These are phyloP conservation scores for Suillus hirtellus DNA, from an alignment of 768 basidiomycete genomes.

Conservation along the genomic window DNA sequence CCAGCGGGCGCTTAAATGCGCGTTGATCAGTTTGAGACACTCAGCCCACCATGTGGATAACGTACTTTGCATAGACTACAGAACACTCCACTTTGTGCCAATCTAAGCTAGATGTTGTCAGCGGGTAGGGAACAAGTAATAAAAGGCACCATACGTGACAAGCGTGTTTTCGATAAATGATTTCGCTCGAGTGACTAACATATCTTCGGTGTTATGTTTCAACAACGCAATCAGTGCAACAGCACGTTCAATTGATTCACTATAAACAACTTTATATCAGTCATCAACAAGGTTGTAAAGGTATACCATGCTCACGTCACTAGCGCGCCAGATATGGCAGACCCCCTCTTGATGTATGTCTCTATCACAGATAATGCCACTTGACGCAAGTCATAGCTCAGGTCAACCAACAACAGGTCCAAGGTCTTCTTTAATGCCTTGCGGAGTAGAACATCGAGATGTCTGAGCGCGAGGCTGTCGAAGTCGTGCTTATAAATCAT, in stretches of 20 bases:
- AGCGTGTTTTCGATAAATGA: constrained; percentile 55
- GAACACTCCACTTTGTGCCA: constrained; percentile 58
- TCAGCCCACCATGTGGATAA: background rate
- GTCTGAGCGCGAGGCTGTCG: constrained; percentile 50
- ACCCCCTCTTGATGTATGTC: constrained; percentile 63
- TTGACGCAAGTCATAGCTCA: constrained; percentile 69
- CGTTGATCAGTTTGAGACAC: constrained; percentile 6
- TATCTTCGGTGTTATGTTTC: constrained; percentile 53
- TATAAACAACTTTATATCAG: constrained; percentile 22
- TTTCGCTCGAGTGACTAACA: constrained; percentile 57
- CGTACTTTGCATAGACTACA: constrained; percentile 58
- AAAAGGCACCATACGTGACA: constrained; percentile 39
- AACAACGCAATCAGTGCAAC: constrained; percentile 49
- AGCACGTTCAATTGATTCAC: constrained; percentile 54
- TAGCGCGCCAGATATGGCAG: constrained; percentile 27
- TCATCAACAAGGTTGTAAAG: background rate
- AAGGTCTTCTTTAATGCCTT: constrained; percentile 52
- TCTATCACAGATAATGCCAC: constrained; percentile 61
- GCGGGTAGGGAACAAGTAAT: background rate
- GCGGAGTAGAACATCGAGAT: constrained; percentile 54
- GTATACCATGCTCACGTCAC: constrained; percentile 13
- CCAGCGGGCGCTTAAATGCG: constrained; percentile 42
- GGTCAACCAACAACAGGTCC: constrained; percentile 50
- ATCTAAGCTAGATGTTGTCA: constrained; percentile 36
- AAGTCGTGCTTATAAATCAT: constrained; percentile 77